A percentile compares a stretch with the other conserved stretches of the same genome.
These are phyloP conservation scores for Lenwebbia sp. DNA, from an alignment of 345 rosid genomes.

Conservation along the genomic window DNA sequence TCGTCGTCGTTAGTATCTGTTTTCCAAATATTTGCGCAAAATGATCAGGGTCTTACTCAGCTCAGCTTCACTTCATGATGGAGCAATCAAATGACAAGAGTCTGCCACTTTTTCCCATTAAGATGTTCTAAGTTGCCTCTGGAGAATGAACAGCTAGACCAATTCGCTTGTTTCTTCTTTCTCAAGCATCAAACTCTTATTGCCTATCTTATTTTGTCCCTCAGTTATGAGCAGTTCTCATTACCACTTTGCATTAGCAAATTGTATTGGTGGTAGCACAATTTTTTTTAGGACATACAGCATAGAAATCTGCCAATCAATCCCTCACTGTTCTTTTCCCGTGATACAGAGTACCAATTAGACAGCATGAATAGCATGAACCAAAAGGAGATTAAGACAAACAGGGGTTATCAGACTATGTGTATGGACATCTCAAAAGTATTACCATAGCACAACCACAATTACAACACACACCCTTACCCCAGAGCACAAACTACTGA, in stretches of 20 bases:
- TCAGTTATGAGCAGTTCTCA: background rate
- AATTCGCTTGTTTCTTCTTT: background rate
- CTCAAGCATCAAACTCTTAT: background rate
- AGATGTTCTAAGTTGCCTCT: background rate
- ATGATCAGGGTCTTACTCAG: background rate
- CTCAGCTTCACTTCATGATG: background rate
- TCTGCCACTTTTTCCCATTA: background rate
- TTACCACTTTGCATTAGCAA: background rate
- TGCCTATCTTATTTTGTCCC: background rate
- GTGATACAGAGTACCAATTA: background rate
- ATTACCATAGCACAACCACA: background rate
- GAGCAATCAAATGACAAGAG: background rate
- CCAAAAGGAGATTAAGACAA: background rate
- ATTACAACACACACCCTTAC: background rate
- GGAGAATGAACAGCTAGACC: background rate
- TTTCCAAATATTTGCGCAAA: background rate
- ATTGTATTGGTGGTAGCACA: background rate
- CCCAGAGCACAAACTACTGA: background rate
- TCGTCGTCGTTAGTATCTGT: slow-evolving; percentile 22
- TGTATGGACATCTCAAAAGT: background rate
- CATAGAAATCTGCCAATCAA: background rate
- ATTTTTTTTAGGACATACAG: background rate
- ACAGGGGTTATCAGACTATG: background rate
- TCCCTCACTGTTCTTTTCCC: background rate
- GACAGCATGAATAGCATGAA: background rate